phyloP scores from a whole-genome alignment of 768 basidiomycete species.

The Pleurotus pulmonarius region DNA sequence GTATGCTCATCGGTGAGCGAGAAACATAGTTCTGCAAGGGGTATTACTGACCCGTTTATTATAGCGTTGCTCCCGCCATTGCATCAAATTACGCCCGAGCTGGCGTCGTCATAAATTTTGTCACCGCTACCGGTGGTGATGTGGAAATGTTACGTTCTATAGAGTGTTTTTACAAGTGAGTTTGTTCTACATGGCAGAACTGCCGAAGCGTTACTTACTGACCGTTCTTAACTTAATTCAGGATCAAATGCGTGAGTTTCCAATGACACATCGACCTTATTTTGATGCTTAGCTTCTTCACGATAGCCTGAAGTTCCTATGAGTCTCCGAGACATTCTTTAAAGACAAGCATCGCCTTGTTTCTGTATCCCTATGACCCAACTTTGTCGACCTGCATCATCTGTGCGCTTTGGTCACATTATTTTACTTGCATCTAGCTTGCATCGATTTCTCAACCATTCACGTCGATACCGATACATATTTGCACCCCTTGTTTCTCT shows the following conservation, averaged over 20 bases:
- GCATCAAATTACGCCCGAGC: constrained; percentile 83
- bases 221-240: constrained; percentile 19
- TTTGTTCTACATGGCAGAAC: constrained; percentile 3
- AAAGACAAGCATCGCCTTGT: constrained; percentile 47
- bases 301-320: constrained; percentile 85
- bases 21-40: background rate
- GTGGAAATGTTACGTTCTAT: constrained; percentile 98
- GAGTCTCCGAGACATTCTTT: constrained; percentile 87
- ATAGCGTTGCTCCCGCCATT: constrained; percentile 81
- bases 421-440: constrained; percentile 16
- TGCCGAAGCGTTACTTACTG: background rate
- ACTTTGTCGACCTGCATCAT: constrained; percentile 30
- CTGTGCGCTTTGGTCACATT: constrained; percentile 19
- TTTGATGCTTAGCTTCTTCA: constrained; percentile 16
- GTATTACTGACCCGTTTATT: constrained; percentile 9
- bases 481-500: constrained; percentile 59
- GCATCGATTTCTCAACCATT: constrained; percentile 62
- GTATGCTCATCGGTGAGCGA: constrained; percentile 83
- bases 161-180: constrained; percentile 94
- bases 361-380: constrained; percentile 83
- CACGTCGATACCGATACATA: constrained; percentile 29
- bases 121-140: constrained; percentile 95
- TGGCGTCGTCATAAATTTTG: constrained; percentile 93
- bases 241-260: constrained; percentile 84
- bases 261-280: background rate